Conservation (phyloP, 2,329 filamentous ascomycete species). For the Ophiostoma australiae region DNA sequence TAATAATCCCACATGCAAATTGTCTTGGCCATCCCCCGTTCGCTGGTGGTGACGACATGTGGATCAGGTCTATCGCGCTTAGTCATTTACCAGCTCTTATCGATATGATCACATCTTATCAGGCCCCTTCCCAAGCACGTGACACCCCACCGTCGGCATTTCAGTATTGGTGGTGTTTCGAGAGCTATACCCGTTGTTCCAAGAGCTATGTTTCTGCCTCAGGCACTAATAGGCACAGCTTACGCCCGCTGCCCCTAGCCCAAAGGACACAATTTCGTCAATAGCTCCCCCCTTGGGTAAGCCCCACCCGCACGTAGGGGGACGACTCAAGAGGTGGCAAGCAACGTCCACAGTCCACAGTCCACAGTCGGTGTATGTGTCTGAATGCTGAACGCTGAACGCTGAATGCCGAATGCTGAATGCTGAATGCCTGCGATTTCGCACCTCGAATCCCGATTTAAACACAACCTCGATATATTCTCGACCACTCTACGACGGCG, state of each 20-base stretch:
- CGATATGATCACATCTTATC: constrained; percentile 5
- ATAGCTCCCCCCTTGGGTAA: constrained; percentile 16
- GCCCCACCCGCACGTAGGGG: constrained; percentile 11
- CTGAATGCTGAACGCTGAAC: not conserved
- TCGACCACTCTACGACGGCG: not conserved
- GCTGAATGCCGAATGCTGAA: not conserved
- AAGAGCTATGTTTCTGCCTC: constrained; percentile 1
- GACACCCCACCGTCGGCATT: not conserved
- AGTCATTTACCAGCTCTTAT: constrained; percentile 4
- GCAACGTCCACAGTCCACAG: constrained; percentile 10
- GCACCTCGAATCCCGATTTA: not conserved
- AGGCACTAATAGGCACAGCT: not conserved
- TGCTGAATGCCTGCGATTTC: not conserved
- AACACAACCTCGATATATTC: not conserved
- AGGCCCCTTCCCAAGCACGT: not conserved
- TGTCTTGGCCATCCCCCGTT: not conserved
- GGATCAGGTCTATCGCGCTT: not conserved
- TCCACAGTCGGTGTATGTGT: constrained; percentile 17
- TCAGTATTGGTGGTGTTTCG: not conserved
- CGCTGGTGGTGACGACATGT: not conserved
- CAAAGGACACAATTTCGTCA: constrained; percentile 18
- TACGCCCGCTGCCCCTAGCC: not conserved
- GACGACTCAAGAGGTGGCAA: not conserved
- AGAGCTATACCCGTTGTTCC: not conserved
- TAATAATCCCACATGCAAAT: not conserved